Evolutionary conservation across 345 rosid genomes (phyloP).

Genomic region (Anastatica hierochuntica): DNA sequence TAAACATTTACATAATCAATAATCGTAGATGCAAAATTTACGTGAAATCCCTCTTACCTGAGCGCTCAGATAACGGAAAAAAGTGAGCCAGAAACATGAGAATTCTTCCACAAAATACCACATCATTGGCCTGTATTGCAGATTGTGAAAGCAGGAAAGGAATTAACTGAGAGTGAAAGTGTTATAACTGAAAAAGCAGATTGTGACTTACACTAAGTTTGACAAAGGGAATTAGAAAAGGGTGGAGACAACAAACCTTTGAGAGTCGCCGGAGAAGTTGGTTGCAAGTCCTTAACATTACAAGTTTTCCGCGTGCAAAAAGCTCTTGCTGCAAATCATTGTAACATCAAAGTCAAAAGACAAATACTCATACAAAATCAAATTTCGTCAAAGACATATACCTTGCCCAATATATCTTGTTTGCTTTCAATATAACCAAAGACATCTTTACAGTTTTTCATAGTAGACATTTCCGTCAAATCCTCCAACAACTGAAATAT

Average conservation of each 20-base stretch:
- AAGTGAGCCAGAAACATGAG: slow-evolving; percentile 96
- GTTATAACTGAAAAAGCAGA: slow-evolving; percentile 3
- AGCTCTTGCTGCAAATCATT: slow-evolving; percentile 71
- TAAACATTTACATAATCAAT: slow-evolving; percentile 3
- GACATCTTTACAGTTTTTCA: slow-evolving; percentile 88
- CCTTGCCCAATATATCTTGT: slow-evolving; percentile 93
- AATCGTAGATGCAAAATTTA: not conserved
- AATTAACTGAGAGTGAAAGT: not conserved
- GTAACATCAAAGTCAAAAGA: slow-evolving; percentile 9
- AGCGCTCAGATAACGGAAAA: slow-evolving; percentile 90
- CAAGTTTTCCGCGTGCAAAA: slow-evolving; percentile 98
- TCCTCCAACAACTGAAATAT: slow-evolving; percentile 94
- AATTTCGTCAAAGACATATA: slow-evolving; percentile 13
- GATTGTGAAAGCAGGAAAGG: slow-evolving; percentile 15
- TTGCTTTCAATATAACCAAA: slow-evolving; percentile 92
- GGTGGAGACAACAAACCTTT: slow-evolving; percentile 41
- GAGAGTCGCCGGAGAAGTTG: slow-evolving; percentile 98
- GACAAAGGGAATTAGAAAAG: slow-evolving; percentile 2
- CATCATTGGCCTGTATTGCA: slow-evolving; percentile 77
- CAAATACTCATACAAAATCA: not conserved
- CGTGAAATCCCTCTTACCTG: slow-evolving; percentile 43
- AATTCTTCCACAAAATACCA: slow-evolving; percentile 91
- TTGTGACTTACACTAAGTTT: not conserved
- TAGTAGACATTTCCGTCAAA: slow-evolving; percentile 96
- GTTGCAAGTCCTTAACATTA: slow-evolving; percentile 98